phyloP scores from a whole-genome alignment of 1,139 yeast species.

The Lodderomyces pseudojiufengensis region DNA sequence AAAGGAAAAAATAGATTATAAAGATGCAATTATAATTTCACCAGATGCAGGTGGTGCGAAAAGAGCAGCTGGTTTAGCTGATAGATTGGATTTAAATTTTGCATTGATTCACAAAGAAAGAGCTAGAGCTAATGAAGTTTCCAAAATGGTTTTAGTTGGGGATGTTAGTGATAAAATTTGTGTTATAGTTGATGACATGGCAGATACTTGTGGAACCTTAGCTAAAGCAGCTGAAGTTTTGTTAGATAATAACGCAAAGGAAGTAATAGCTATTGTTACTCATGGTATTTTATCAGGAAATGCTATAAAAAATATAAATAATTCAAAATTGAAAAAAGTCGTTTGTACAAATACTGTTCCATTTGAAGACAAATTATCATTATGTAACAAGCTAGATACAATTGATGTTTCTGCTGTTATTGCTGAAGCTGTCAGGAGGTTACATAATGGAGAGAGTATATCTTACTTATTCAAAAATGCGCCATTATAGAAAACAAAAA shows the following conservation, averaged over 20 bases:
- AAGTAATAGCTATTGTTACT: slow-evolving; percentile 73
- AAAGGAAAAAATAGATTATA: slow-evolving; percentile 44
- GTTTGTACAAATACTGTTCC: slow-evolving; percentile 80
- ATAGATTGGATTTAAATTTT: slow-evolving; percentile 68
- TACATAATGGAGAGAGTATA: slow-evolving; percentile 81
- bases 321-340: slow-evolving; percentile 54
- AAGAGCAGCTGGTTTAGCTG: slow-evolving; percentile 77
- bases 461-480: slow-evolving; percentile 65
- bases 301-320: slow-evolving; percentile 60
- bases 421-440: slow-evolving; percentile 77
- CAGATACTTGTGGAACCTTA: slow-evolving; percentile 79
- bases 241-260: slow-evolving; percentile 59
- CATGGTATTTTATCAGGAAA: slow-evolving; percentile 76
- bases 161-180: slow-evolving; percentile 71
- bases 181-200: slow-evolving; percentile 76
- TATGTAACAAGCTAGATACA: slow-evolving; percentile 57
- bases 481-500: slow-evolving; percentile 10
- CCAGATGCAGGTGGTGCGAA: slow-evolving; percentile 90
- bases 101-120: slow-evolving; percentile 82
- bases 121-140: slow-evolving; percentile 74
- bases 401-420: slow-evolving; percentile 70
- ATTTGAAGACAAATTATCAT: slow-evolving; percentile 46
- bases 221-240: slow-evolving; percentile 73
- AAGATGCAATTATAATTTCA: slow-evolving; percentile 55
- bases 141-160: slow-evolving; percentile 74